phyloP scores from a whole-genome alignment of 192 early-diverging fungal genomes.

The Backusella tuberculispora region DNA sequence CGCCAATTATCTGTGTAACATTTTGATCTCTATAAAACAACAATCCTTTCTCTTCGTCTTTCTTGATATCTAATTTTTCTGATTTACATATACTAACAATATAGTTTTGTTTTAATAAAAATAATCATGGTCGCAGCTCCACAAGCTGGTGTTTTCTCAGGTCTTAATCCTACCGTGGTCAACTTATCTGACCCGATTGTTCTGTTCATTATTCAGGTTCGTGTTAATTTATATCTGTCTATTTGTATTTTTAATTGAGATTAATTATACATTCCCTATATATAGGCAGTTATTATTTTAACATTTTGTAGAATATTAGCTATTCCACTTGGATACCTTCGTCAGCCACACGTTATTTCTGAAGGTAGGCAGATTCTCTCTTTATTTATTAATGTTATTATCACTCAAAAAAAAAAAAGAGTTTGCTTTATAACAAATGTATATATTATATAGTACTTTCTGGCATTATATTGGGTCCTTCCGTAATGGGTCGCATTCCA shows the following conservation, averaged over 20 bases:
- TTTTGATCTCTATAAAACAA: too few relatives aligned
- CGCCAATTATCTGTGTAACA: not conserved
- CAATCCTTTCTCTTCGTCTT: too few relatives aligned
- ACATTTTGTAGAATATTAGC: slow-evolving; percentile 70
- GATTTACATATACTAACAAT: not conserved
- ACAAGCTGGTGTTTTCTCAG: slow-evolving; percentile 62
- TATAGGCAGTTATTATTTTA: slow-evolving; percentile 67
- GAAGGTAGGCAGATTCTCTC: slow-evolving; percentile 51
- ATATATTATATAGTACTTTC: slow-evolving; percentile 61
- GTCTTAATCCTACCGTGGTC: slow-evolving; percentile 62
- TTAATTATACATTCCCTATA: not conserved
- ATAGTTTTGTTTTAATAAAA: not conserved
- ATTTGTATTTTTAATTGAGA: too few relatives aligned
- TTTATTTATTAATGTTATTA: too few relatives aligned
- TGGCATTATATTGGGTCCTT: slow-evolving; percentile 90
- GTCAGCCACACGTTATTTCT: slow-evolving; percentile 89
- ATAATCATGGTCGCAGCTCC: slow-evolving; percentile 1
- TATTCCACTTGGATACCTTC: slow-evolving; percentile 58
- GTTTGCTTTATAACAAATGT: not conserved
- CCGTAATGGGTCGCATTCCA: slow-evolving; percentile 79
- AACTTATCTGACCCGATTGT: slow-evolving; percentile 59
- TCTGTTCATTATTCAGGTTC: slow-evolving; percentile 81
- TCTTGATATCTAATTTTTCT: not conserved
- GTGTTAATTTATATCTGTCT: not conserved
- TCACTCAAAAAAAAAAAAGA: not conserved